phyloP scores from a whole-genome alignment of 2,329 filamentous ascomycete genomes.

The Thielaviopsis musarum region DNA sequence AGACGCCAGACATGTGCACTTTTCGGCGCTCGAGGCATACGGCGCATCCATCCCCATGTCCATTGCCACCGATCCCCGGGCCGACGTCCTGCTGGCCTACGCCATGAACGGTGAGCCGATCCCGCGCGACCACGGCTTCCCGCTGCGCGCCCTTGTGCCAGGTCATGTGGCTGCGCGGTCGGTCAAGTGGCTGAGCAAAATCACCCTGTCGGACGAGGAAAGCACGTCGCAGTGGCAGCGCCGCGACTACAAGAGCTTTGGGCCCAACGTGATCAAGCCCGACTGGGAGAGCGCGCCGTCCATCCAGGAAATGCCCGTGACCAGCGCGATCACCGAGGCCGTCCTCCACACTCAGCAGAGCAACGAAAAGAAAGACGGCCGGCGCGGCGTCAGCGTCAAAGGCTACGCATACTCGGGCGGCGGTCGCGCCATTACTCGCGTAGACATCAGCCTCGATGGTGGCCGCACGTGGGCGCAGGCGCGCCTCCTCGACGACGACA shows the following conservation, averaged over 20 bases:
- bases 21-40: conserved; percentile 43
- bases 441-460: conserved; percentile 48
- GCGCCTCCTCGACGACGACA: conserved; percentile 32
- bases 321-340: conserved; percentile 44
- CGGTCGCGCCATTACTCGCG: conserved; percentile 47
- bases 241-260: conserved; percentile 52
- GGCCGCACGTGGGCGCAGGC: conserved; percentile 50
- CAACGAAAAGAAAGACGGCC: conserved; percentile 9
- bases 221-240: conserved; percentile 48
- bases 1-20: conserved; percentile 35
- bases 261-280: conserved; percentile 39
- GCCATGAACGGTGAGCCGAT: conserved; percentile 49
- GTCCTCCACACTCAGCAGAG: not conserved
- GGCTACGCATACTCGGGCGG: conserved; percentile 56
- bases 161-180: conserved; percentile 50
- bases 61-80: conserved; percentile 39
- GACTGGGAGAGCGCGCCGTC: conserved; percentile 46
- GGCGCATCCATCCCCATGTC: conserved; percentile 43
- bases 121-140: conserved; percentile 49
- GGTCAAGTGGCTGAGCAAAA: conserved; percentile 52
- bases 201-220: conserved; percentile 49
- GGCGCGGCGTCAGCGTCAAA: conserved; percentile 24
- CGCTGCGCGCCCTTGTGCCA: conserved; percentile 43
- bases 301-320: conserved; percentile 53
- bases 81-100: conserved; percentile 50